These are phyloP conservation scores for Fusarium poae DNA, from an alignment of 2,329 filamentous ascomycete species.

Conservation along the genomic window DNA sequence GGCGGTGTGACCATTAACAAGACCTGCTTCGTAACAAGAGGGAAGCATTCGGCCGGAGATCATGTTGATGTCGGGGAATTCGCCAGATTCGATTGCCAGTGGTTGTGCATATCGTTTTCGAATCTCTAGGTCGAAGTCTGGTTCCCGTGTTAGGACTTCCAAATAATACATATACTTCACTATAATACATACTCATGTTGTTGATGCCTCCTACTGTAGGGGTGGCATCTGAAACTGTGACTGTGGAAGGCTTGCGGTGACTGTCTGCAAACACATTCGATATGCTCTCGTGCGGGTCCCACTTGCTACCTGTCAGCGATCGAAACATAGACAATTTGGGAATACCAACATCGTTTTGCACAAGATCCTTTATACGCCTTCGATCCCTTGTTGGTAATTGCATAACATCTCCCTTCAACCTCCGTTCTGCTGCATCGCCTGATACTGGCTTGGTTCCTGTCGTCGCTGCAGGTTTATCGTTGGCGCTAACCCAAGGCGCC, in stretches of 20 bases:
- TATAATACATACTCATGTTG: conserved; percentile 75
- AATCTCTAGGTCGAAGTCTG: conserved; percentile 76
- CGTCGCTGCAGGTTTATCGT: conserved; percentile 72
- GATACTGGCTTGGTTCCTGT: conserved; percentile 72
- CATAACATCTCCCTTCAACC: conserved; percentile 78
- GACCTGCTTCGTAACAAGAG: conserved; percentile 75
- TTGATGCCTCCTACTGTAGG: conserved; percentile 81
- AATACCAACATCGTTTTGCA: conserved; percentile 69
- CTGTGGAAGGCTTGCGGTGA: conserved; percentile 59
- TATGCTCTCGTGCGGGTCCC: conserved; percentile 67
- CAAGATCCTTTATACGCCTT: conserved; percentile 74
- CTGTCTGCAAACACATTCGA: conserved; percentile 66
- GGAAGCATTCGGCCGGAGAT: conserved; percentile 76
- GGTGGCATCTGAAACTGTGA: conserved; percentile 70
- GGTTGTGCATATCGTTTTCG: conserved; percentile 74
- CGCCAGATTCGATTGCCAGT: conserved; percentile 75
- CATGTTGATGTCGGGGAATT: conserved; percentile 74
- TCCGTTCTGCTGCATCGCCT: conserved; percentile 74
- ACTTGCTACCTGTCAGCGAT: conserved; percentile 54
- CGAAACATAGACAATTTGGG: not conserved
- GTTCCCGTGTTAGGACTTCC: conserved; percentile 36
- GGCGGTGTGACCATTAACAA: conserved; percentile 68
- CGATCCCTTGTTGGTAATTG: conserved; percentile 75
- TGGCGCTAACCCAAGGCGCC: conserved; percentile 78
- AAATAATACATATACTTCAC: not conserved